A percentile compares a stretch with the other conserved stretches of the same genome.
phyloP scores from a whole-genome alignment of 306 rosid species.

The Vigna mungo region DNA sequence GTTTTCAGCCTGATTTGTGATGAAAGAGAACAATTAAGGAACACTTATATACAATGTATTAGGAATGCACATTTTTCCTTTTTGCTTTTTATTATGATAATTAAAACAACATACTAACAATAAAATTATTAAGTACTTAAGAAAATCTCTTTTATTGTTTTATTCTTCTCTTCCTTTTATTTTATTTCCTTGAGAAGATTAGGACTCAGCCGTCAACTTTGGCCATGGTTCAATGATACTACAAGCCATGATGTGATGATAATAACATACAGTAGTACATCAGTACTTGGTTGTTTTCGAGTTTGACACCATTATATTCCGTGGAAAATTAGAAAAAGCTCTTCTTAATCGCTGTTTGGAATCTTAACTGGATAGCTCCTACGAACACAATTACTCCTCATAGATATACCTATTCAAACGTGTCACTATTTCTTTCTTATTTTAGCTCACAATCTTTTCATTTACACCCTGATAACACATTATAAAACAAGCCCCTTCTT shows the following conservation, averaged over 20 bases:
- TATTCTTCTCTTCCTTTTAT: too few species aligned
- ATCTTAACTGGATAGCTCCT: slow-evolving; percentile 18
- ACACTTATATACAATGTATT: too few species aligned
- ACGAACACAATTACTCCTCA: slow-evolving; percentile 3
- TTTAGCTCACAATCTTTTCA: neutral
- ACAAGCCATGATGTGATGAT: too few species aligned
- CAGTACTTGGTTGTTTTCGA: neutral
- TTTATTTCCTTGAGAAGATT: too few species aligned
- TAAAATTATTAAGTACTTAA: too few species aligned
- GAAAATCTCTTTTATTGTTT: too few species aligned
- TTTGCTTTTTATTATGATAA: too few species aligned
- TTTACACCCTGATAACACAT: slow-evolving; percentile 17
- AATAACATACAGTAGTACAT: neutral
- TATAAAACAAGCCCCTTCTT: slow-evolving; percentile 44
- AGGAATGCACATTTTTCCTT: too few species aligned
- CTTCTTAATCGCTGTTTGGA: neutral
- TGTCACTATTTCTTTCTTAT: neutral
- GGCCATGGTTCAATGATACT: neutral
- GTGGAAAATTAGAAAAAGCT: neutral
- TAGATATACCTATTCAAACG: slow-evolving; percentile 29
- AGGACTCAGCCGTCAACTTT: slow-evolving; percentile 23
- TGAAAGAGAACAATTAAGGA: too few species aligned
- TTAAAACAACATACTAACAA: too few species aligned
- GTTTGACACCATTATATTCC: neutral
- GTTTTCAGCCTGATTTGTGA: neutral